phyloP scores from a whole-genome alignment of 2,329 filamentous ascomycete species.

The Fusarium cyanostomum region DNA sequence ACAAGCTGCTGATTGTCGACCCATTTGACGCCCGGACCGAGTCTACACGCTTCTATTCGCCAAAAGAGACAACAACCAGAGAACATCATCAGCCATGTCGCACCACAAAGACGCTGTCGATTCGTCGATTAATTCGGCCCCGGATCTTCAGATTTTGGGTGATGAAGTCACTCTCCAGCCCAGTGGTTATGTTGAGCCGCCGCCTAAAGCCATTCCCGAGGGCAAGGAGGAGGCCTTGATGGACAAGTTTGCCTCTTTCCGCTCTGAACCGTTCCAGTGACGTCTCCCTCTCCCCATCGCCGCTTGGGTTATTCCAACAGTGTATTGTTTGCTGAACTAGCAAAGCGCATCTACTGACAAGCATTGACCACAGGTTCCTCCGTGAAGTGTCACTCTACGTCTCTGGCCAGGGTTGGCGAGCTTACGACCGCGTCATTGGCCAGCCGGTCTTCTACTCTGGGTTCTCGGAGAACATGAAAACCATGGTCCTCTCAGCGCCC shows the following conservation, averaged over 20 bases:
- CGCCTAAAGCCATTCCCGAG: conserved; percentile 53
- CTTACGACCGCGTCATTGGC: conserved; percentile 89
- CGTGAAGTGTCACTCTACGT: conserved; percentile 94
- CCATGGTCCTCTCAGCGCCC: conserved; percentile 76
- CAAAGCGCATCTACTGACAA: conserved; percentile 14
- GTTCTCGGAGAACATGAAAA: conserved; percentile 91
- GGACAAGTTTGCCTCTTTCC: conserved; percentile 87
- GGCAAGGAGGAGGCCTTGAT: conserved; percentile 75
- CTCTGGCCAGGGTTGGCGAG: conserved; percentile 92
- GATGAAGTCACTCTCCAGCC: conserved; percentile 79
- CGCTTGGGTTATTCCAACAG: background rate
- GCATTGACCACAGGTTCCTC: conserved; percentile 71
- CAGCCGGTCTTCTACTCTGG: conserved; percentile 94
- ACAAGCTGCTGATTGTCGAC: conserved; percentile 29
- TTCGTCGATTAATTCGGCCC: conserved; percentile 60
- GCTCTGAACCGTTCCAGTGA: conserved; percentile 71
- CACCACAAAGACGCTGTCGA: conserved; percentile 45
- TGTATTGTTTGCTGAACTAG: background rate
- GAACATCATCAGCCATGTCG: conserved; percentile 41
- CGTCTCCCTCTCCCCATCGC: conserved; percentile 21
- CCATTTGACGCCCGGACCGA: conserved; percentile 14
- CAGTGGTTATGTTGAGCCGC: conserved; percentile 70
- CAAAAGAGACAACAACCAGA: conserved; percentile 3
- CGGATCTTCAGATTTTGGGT: conserved; percentile 81
- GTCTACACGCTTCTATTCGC: conserved; percentile 15